phyloP scores from a whole-genome alignment of 2,329 filamentous ascomycete genomes.

The Lasiodiplodia citricola region DNA sequence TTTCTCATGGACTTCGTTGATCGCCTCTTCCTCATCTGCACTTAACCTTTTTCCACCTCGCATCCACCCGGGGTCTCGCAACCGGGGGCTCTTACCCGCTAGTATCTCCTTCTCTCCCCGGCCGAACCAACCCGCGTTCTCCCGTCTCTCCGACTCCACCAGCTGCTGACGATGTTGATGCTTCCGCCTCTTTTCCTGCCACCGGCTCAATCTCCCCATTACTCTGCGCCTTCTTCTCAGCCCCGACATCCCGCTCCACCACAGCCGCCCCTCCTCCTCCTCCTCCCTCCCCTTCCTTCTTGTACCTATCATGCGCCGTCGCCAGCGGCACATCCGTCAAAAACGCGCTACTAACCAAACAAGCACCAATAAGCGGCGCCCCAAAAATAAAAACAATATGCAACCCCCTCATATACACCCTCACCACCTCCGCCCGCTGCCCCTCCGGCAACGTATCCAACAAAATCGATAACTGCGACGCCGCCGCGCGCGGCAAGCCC shows the following conservation, averaged over 20 bases:
- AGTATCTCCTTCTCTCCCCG: neutral
- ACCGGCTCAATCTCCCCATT: neutral
- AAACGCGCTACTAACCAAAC: slow-evolving; percentile 14
- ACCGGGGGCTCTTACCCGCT: neutral
- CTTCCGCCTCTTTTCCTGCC: neutral
- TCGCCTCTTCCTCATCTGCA: too few species aligned
- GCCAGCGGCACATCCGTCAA: slow-evolving; percentile 11
- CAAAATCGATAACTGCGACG: neutral
- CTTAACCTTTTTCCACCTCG: neutral
- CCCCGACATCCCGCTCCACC: neutral
- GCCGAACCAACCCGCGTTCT: neutral
- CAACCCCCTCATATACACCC: slow-evolving; percentile 7
- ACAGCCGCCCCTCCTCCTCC: neutral
- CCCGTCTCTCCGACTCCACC: neutral
- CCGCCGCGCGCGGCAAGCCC: neutral
- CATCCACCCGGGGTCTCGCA: neutral
- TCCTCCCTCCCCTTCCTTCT: neutral
- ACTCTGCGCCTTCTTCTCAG: neutral
- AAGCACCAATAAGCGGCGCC: slow-evolving; percentile 10
- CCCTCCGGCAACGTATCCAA: neutral
- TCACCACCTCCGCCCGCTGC: neutral
- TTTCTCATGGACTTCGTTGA: neutral
- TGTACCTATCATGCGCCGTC: slow-evolving; percentile 18
- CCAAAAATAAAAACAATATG: slow-evolving; percentile 9
- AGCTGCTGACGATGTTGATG: neutral